These are phyloP conservation scores for Fonsecaea pedrosoi DNA, from an alignment of 2,329 filamentous ascomycete species.

Conservation along the genomic window DNA sequence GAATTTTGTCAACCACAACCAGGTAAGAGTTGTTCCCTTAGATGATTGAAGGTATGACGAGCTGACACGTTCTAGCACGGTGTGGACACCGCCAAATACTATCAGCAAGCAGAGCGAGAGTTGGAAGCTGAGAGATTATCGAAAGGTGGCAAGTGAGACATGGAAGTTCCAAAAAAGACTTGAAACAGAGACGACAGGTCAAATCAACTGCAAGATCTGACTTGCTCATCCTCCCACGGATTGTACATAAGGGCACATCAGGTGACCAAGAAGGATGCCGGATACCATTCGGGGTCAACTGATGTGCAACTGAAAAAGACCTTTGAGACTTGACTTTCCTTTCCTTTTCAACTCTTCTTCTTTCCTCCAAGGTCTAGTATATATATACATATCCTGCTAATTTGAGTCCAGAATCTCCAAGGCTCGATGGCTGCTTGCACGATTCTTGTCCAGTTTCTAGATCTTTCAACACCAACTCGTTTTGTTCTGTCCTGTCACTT, in stretches of 20 bases:
- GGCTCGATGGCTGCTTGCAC: background rate
- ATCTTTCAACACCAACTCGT: background rate
- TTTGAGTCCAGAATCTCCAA: background rate
- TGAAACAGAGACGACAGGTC: background rate
- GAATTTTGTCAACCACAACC: conserved; percentile 95
- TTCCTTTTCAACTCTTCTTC: background rate
- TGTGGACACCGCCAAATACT: conserved; percentile 98
- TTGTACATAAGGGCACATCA: conserved; percentile 28
- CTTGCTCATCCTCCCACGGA: conserved; percentile 1
- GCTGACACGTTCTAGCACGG: conserved; percentile 69
- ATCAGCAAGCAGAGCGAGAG: conserved; percentile 91
- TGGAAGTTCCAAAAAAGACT: background rate
- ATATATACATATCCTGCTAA: background rate
- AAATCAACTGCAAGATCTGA: background rate
- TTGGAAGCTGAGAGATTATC: conserved; percentile 73
- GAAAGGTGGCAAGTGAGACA: conserved; percentile 24
- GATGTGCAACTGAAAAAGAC: background rate
- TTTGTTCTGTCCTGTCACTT: background rate
- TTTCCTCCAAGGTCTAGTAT: background rate
- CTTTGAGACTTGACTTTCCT: background rate
- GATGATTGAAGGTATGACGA: background rate
- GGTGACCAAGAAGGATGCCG: background rate
- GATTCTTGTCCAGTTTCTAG: background rate
- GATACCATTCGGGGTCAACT: background rate
- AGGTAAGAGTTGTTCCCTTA: conserved; percentile 51